A percentile compares a stretch with the other conserved stretches of the same genome.
phyloP scores from a whole-genome alignment of 2,329 filamentous ascomycete genomes.

The Aspergillus ochraceoroseus region DNA sequence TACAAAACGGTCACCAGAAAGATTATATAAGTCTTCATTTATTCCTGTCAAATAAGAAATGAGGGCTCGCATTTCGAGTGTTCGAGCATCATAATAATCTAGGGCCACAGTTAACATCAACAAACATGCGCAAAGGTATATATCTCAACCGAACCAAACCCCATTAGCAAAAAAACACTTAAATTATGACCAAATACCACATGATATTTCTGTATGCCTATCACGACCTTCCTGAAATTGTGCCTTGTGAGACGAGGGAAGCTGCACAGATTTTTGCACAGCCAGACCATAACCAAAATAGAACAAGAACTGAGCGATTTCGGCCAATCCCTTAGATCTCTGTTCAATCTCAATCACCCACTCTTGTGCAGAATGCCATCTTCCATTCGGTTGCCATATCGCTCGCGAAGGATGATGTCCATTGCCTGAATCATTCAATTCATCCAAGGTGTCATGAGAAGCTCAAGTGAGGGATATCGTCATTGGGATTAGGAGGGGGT shows the following conservation, averaged over 20 bases:
- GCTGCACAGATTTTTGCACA: no score
- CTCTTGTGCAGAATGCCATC: constrained; percentile 29
- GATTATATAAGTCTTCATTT: constrained; percentile 13
- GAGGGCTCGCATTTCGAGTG: background rate
- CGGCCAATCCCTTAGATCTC: constrained; percentile 44
- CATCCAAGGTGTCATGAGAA: constrained; percentile 36
- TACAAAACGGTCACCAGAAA: background rate
- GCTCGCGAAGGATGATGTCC: constrained; percentile 36
- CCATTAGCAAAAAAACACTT: background rate
- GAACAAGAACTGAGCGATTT: background rate
- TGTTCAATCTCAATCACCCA: constrained; percentile 47
- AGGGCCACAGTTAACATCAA: no score
- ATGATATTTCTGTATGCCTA: no score
- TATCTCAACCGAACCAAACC: no score
- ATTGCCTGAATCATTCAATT: constrained; percentile 19
- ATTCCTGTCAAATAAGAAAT: constrained; percentile 43
- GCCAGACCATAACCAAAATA: background rate
- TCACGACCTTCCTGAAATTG: no score
- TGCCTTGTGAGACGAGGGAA: no score
- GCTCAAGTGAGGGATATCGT: constrained; percentile 40
- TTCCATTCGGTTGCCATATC: constrained; percentile 32
- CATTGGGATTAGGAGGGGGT: constrained; percentile 34
- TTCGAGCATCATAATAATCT: no score
- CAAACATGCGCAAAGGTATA: no score
- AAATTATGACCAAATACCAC: background rate